Conservation (phyloP, 2,329 filamentous ascomycete genomes). For the Cladophialophora carrionii region DNA sequence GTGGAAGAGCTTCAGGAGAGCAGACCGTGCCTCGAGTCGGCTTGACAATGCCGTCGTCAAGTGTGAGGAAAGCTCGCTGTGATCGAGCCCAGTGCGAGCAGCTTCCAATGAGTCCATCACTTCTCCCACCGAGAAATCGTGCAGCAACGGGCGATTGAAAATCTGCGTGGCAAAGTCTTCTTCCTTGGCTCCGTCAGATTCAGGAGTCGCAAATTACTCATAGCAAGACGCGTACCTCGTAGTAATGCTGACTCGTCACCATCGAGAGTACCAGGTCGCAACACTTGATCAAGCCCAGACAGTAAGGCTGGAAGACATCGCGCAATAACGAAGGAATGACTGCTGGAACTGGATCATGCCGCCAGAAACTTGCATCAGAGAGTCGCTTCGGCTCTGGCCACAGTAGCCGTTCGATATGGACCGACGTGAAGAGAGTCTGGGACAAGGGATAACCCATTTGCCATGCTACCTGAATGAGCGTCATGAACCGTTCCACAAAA, state of each 20-base stretch:
- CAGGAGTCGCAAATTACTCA: neutral
- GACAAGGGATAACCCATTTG: constrained; percentile 94
- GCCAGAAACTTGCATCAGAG: constrained; percentile 65
- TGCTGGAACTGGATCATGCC: constrained; percentile 38
- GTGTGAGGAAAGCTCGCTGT: constrained; percentile 43
- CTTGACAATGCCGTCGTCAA: constrained; percentile 61
- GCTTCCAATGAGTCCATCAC: constrained; percentile 60
- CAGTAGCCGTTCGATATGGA: constrained; percentile 83
- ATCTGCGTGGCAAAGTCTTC: constrained; percentile 96
- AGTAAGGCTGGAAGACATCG: constrained; percentile 78
- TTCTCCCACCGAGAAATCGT: constrained; percentile 61
- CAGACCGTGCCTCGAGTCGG: constrained; percentile 63
- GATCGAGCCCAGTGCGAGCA: constrained; percentile 58
- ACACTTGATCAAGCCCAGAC: constrained; percentile 78
- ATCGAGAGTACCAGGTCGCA: constrained; percentile 77
- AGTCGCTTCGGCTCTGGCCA: constrained; percentile 68
- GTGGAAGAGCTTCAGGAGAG: constrained; percentile 49
- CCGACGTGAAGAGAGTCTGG: constrained; percentile 89
- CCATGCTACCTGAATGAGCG: constrained; percentile 78
- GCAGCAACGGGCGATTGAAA: constrained; percentile 77
- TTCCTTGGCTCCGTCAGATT: constrained; percentile 60
- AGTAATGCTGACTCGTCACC: constrained; percentile 83
- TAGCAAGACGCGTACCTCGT: constrained; percentile 65
- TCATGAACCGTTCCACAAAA: constrained; percentile 1
- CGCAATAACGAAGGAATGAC: constrained; percentile 53